phyloP scores from a whole-genome alignment of 2,329 filamentous ascomycete species.

The Pseudopyrenochaeta lycopersici region DNA sequence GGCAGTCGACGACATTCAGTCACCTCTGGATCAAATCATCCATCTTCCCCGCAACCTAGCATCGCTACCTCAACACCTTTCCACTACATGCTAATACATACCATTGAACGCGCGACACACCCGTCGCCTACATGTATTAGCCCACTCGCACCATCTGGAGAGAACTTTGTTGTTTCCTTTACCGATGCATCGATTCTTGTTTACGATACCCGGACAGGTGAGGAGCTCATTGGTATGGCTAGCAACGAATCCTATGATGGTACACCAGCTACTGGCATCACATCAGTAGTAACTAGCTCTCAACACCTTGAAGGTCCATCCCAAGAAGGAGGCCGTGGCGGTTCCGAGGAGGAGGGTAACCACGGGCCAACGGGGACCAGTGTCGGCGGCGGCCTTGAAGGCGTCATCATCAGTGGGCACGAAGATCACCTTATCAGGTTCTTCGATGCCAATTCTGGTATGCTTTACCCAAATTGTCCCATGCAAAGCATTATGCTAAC shows the following conservation, averaged over 20 bases:
- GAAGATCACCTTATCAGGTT: slow-evolving; percentile 96
- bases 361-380: slow-evolving; percentile 85
- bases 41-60: slow-evolving; percentile 87
- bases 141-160: slow-evolving; percentile 82
- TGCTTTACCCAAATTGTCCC: slow-evolving; percentile 51
- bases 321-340: slow-evolving; percentile 67
- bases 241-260: slow-evolving; percentile 94
- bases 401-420: slow-evolving; percentile 94
- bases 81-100: slow-evolving; percentile 86
- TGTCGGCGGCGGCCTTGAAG: slow-evolving; percentile 78
- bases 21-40: slow-evolving; percentile 91
- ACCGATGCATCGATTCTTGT: slow-evolving; percentile 89
- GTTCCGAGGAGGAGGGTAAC: slow-evolving; percentile 77
- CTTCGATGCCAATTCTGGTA: slow-evolving; percentile 99
- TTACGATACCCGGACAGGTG: slow-evolving; percentile 90
- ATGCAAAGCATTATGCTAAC: slow-evolving; percentile 1
- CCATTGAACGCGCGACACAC: slow-evolving; percentile 74
- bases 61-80: slow-evolving; percentile 87
- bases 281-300: slow-evolving; percentile 88
- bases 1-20: slow-evolving; percentile 90
- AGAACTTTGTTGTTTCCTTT: slow-evolving; percentile 93
- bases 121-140: slow-evolving; percentile 91
- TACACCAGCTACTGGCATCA: slow-evolving; percentile 83
- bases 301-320: slow-evolving; percentile 74
- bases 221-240: slow-evolving; percentile 91